Percentiles rank a stretch among this genome's conserved stretches.
Evolutionary conservation across 495 filamentous ascomycete species (phyloP).

Genomic region (Penicillium goetzii): DNA sequence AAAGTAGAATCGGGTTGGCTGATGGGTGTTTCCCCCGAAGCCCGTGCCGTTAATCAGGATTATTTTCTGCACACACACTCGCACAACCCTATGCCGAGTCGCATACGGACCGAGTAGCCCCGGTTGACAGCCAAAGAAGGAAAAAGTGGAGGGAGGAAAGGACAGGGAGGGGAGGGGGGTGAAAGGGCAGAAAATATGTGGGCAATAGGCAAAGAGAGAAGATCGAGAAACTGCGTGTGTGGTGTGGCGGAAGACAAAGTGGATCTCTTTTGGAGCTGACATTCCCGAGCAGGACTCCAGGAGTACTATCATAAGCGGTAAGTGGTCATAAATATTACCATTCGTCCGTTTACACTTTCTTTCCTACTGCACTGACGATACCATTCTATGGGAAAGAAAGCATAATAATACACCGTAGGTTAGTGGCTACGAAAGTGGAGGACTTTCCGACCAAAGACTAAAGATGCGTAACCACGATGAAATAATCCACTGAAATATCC

Average conservation of each 20-base stretch:
- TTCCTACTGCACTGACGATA: not conserved
- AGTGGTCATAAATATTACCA: not conserved
- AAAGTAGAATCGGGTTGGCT: not conserved
- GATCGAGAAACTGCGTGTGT: slow-evolving; percentile 29
- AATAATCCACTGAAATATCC: not conserved
- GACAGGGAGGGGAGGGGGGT: not conserved
- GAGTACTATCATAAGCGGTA: not conserved
- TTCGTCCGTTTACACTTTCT: not conserved
- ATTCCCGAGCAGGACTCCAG: slow-evolving; percentile 15
- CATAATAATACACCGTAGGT: not conserved
- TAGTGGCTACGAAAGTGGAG: not conserved
- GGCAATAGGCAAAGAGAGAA: slow-evolving; percentile 21
- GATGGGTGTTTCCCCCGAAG: not conserved
- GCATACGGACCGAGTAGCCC: slow-evolving; percentile 1
- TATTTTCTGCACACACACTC: slow-evolving; percentile 7
- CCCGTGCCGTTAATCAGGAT: slow-evolving; percentile 2
- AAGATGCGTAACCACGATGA: slow-evolving; percentile 3
- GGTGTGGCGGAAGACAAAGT: slow-evolving; percentile 29
- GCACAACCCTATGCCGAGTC: not conserved
- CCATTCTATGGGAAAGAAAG: not conserved
- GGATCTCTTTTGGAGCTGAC: slow-evolving; percentile 18
- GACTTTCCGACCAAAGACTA: not conserved
- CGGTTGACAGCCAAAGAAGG: not conserved
- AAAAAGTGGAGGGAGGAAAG: not conserved
- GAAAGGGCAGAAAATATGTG: slow-evolving; percentile 5